A percentile compares a stretch with the other conserved stretches of the same genome.
phyloP scores from a whole-genome alignment of 148 eudicot species.

The Chenopodium formosanum region DNA sequence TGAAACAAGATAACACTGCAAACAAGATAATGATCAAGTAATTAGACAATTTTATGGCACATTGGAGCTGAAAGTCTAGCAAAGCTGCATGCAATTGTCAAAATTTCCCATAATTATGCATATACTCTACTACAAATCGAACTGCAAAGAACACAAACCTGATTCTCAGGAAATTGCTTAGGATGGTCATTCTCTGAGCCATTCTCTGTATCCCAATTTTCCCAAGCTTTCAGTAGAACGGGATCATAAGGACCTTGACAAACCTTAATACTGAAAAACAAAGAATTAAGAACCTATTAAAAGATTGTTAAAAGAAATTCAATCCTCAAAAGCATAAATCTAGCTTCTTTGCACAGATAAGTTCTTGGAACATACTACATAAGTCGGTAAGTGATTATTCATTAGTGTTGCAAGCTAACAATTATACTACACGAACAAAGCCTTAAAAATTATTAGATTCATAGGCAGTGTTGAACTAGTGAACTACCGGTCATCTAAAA shows the following conservation, averaged over 20 bases:
- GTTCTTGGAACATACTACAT: not conserved
- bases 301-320: conserved; percentile 7
- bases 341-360: not conserved
- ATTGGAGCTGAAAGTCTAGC: not conserved
- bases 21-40: conserved; percentile 7
- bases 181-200: conserved; percentile 94
- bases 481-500: not conserved
- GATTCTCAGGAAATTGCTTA: conserved; percentile 63
- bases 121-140: too few species aligned
- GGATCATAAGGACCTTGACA: conserved; percentile 85
- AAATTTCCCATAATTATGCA: not conserved
- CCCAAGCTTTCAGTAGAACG: conserved; percentile 80
- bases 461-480: not conserved
- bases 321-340: not conserved
- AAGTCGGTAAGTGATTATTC: too few species aligned
- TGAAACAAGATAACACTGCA: conserved; percentile 75
- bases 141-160: conserved; percentile 43
- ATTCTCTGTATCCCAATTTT: conserved; percentile 72
- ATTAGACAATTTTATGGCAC: not conserved
- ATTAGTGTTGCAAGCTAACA: not conserved
- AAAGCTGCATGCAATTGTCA: not conserved
- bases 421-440: not conserved
- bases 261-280: conserved; percentile 56
- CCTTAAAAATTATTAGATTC: not conserved
- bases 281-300: conserved; percentile 2